Conservation (phyloP, 495 filamentous ascomycete genomes). For the Tricharina praecox region DNA sequence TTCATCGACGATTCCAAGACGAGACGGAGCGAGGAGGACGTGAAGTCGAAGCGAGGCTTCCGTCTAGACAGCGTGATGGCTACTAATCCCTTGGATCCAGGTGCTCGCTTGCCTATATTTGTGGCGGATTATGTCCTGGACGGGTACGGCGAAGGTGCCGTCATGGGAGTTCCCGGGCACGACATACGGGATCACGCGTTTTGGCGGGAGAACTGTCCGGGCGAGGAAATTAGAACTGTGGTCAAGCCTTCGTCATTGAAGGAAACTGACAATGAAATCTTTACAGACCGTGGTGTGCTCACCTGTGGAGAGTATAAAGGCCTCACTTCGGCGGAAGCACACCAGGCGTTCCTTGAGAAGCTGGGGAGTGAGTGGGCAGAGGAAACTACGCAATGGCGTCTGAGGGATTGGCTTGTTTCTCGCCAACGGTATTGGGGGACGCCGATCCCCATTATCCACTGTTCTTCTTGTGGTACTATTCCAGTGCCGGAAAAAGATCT, state of each 20-base stretch:
- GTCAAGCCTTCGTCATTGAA: slow-evolving; percentile 35
- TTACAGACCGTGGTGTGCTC: slow-evolving; percentile 46
- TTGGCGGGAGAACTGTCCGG: slow-evolving; percentile 48
- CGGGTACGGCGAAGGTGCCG: slow-evolving; percentile 73
- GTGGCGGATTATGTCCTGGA: slow-evolving; percentile 73
- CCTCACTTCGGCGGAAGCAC: slow-evolving; percentile 44
- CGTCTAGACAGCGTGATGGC: slow-evolving; percentile 42
- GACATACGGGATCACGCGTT: slow-evolving; percentile 62
- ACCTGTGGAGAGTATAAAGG: slow-evolving; percentile 43
- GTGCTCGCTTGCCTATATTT: slow-evolving; percentile 50
- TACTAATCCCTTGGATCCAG: slow-evolving; percentile 48
- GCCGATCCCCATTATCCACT: slow-evolving; percentile 81
- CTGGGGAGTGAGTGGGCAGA: slow-evolving; percentile 29
- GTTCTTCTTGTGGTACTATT: slow-evolving; percentile 54
- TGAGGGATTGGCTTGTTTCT: slow-evolving; percentile 77
- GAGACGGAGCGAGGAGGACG: not conserved
- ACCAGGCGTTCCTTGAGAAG: slow-evolving; percentile 40
- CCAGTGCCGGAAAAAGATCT: slow-evolving; percentile 61
- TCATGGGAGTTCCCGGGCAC: slow-evolving; percentile 85
- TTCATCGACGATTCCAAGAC: slow-evolving; percentile 49
- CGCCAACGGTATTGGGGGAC: slow-evolving; percentile 82
- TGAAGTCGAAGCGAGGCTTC: slow-evolving; percentile 60
- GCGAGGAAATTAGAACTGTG: slow-evolving; percentile 36
- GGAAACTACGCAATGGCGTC: slow-evolving; percentile 24
- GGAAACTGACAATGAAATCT: slow-evolving; percentile 31